These are phyloP conservation scores for Russula compacta DNA, from an alignment of 768 basidiomycete genomes.

Conservation along the genomic window DNA sequence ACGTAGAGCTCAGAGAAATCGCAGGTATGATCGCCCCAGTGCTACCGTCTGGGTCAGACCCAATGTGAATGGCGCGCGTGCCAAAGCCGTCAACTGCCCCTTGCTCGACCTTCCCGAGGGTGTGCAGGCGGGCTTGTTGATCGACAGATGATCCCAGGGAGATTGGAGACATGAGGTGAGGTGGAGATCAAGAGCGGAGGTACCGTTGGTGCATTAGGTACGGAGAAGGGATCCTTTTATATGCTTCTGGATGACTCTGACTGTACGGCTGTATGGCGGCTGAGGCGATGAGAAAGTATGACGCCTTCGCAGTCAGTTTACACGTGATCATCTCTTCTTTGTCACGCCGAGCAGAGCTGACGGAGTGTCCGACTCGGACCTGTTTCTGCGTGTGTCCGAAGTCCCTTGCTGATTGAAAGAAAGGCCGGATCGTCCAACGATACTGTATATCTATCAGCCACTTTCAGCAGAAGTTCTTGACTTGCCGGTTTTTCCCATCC, in stretches of 20 bases:
- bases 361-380: too few species aligned
- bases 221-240: too few species aligned
- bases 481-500: too few species aligned
- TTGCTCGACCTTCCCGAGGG: slow-evolving; percentile 17
- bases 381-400: background rate
- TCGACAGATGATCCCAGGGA: slow-evolving; percentile 16
- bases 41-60: slow-evolving; percentile 59
- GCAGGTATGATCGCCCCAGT: slow-evolving; percentile 84
- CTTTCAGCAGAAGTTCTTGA: too few species aligned
- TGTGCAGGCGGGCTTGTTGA: slow-evolving; percentile 17
- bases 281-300: too few species aligned
- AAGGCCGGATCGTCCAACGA: too few species aligned
- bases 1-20: slow-evolving; percentile 91
- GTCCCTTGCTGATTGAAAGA: background rate
- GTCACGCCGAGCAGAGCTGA: too few species aligned
- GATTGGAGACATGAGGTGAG: slow-evolving; percentile 23
- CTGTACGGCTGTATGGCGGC: too few species aligned
- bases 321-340: too few species aligned
- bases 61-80: slow-evolving; percentile 81
- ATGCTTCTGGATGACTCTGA: too few species aligned
- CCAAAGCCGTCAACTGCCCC: slow-evolving; percentile 48
- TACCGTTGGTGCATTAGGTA: background rate
- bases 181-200: background rate
- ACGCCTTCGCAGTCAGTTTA: too few species aligned
- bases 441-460: too few species aligned